Evolutionary conservation across 768 basidiomycete species (phyloP).

Genomic region (Tulasnella sp.): DNA sequence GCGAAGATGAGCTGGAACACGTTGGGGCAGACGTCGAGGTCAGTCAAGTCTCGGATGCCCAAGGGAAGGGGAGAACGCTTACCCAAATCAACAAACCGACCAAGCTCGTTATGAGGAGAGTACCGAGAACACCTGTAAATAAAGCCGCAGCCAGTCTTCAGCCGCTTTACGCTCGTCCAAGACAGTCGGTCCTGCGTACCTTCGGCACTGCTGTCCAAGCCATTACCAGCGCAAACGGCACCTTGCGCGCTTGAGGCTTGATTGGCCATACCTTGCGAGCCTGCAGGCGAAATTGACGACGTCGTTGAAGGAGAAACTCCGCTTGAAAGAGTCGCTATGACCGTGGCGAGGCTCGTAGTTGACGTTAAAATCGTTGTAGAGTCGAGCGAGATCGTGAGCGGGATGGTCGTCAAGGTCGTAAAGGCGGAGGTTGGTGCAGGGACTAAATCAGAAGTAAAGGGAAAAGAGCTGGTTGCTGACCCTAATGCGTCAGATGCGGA

Average conservation of each 20-base stretch:
- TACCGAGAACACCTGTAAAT: constrained; percentile 42
- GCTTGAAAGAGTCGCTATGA: not conserved
- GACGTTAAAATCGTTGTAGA: constrained; percentile 16
- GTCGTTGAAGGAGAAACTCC: not conserved
- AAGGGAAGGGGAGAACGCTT: constrained; percentile 27
- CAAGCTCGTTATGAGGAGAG: constrained; percentile 48
- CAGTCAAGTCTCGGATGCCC: not conserved
- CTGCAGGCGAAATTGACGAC: not conserved
- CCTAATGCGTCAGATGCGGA: not conserved
- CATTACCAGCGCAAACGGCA: constrained; percentile 54
- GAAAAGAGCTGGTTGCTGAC: not conserved
- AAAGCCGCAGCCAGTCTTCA: not conserved
- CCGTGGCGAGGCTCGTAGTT: constrained; percentile 12
- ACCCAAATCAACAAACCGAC: constrained; percentile 66
- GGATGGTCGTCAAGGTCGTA: constrained; percentile 15
- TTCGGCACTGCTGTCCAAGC: constrained; percentile 53
- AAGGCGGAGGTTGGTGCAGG: not conserved
- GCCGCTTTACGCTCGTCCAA: not conserved
- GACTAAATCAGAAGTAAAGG: not conserved
- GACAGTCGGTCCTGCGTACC: constrained; percentile 25
- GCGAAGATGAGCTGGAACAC: constrained; percentile 53
- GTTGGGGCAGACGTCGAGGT: not conserved
- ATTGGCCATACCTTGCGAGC: not conserved
- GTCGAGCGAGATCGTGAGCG: not conserved
- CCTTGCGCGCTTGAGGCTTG: constrained; percentile 5